Evolutionary conservation across 2,329 filamentous ascomycete species (phyloP).

Genomic region (Furcasterigmium furcatum): DNA sequence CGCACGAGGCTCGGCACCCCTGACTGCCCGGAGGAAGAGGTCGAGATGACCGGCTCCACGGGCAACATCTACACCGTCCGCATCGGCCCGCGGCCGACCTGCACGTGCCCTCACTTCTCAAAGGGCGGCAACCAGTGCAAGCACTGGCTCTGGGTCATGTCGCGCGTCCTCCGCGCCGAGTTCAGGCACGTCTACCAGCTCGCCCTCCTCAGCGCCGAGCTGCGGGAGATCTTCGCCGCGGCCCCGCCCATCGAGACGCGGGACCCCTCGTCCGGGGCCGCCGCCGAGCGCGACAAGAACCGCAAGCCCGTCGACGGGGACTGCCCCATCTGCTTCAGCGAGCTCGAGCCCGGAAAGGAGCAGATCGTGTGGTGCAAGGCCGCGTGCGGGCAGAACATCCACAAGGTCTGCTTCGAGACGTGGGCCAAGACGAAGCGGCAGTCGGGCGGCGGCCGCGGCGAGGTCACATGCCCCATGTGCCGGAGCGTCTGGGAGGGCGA

Average conservation of each 20-base stretch:
- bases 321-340: conserved; percentile 55
- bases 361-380: conserved; percentile 47
- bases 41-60: conserved; percentile 61
- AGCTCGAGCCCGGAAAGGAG: conserved; percentile 33
- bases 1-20: conserved; percentile 29
- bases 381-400: conserved; percentile 53
- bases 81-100: conserved; percentile 47
- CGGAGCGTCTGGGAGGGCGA: conserved; percentile 53
- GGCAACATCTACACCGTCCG: conserved; percentile 62
- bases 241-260: conserved; percentile 47
- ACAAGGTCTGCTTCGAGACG: conserved; percentile 49
- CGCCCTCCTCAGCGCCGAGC: conserved; percentile 55
- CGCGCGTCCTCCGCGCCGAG: conserved; percentile 55
- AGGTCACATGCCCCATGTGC: conserved; percentile 59
- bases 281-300: conserved; percentile 26
- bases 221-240: conserved; percentile 53
- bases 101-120: conserved; percentile 52
- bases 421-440: conserved; percentile 47
- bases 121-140: conserved; percentile 60
- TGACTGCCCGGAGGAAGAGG: conserved; percentile 43
- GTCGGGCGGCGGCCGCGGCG: conserved; percentile 14
- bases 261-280: conserved; percentile 11
- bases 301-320: conserved; percentile 50
- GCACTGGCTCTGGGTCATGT: conserved; percentile 46
- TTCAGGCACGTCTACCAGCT: conserved; percentile 58